Evolutionary conservation across 1,139 yeast species (phyloP), one percentile per base, ranked within the genome.

Genomic region (Hemisphaericaspora lyxosophila): DNA sequence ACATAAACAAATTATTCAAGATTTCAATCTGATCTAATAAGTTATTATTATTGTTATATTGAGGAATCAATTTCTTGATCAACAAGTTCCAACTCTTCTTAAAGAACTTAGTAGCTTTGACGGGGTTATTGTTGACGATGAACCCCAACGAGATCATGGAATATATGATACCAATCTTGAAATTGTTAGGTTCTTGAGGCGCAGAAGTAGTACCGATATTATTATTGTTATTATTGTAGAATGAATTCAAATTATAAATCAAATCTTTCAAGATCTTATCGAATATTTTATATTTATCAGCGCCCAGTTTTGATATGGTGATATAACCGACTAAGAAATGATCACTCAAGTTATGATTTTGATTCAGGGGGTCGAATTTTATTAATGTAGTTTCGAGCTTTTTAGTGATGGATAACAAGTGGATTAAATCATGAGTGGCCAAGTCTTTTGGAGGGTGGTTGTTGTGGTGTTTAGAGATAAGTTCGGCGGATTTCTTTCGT

Each of bases 31-130:
- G 75, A 42, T 70, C 73, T 39, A 64, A 52, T 16, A 61, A 49
- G 41, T 62, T 61, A 34, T 57, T 59, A 26, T 60, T 63, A 19
- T 58, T 57, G 42, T 63, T 65, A 50, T 70, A 70, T 44, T 67
- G 70, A 18, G 75, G 73, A 16, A 73, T 69, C 33, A 67, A 54
- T 34, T 67, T 66, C 33, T 67, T 61, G 30, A 72, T 70, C 26
- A 74, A 56, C 14, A 73, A 55, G 35, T 63, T 61, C 78, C 79
- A 73, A 27, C 70, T 55, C 42, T 62, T 71, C 41, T 60, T 67
- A 45, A 70, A 68, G 43, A 57, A 61, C 6, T 51, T 53, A 11
- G 64, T 54, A 4, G 68, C 60, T 35, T 63, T 64, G 5, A 37
- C 38, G 7, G 43, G 27, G 13, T 55, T 42, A 18, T 51, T 47